Base-by-base conservation (phyloP, 257 asterid species). In the Catharanthus roseus region DNA sequence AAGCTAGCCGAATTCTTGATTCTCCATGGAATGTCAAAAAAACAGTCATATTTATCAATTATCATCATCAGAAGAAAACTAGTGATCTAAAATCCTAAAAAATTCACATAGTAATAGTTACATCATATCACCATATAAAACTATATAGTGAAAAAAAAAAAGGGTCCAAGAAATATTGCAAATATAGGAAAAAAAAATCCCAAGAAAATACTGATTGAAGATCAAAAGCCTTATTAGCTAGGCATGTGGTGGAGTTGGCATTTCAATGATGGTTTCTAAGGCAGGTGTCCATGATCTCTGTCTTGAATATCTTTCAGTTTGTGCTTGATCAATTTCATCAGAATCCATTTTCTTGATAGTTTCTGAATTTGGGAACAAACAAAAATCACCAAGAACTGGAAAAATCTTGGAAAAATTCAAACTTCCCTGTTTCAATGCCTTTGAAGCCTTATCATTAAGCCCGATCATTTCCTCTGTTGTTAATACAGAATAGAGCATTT, bases 261-360 rank as follows among this genome's bases (percentile, higher is more conserved):
- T 82, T 84, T 87, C 95, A 67, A 83, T 5, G 34, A 89, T 89
- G 60, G 96, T 87, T 69, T 89, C 95, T 74, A 89, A 72, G 0
- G 91, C 89, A 53, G 96, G 96, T 74, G 77, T 80, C 96, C 96
- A 89, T 10, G 93, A 86, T 80, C 92, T 74, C 44, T 81, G 95
- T 44, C 89, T 83, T 0, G 90, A 82, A 56, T 42, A 85, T 69
- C 79, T 79, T 38, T 73, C 82, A n/a, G 36, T 61, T 10, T 34
- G 68, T 69, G 74, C 77, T 2, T 68, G 63, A 54, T 63, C 49
- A 44, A 55, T 66, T 23, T 50, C 29, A 12, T 50, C 74, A 65
- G 51, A 41, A 0, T 72, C 82, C 66, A 66, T 76, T 56, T 23
- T 70, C 26, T 41, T 61, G 33, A 42, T 4, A 9, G 63, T 51